A percentile compares a stretch with the other conserved stretches of the same genome.
Evolutionary conservation across 2,329 filamentous ascomycete species (phyloP).

Genomic region (Clarireedia monteithiana): DNA sequence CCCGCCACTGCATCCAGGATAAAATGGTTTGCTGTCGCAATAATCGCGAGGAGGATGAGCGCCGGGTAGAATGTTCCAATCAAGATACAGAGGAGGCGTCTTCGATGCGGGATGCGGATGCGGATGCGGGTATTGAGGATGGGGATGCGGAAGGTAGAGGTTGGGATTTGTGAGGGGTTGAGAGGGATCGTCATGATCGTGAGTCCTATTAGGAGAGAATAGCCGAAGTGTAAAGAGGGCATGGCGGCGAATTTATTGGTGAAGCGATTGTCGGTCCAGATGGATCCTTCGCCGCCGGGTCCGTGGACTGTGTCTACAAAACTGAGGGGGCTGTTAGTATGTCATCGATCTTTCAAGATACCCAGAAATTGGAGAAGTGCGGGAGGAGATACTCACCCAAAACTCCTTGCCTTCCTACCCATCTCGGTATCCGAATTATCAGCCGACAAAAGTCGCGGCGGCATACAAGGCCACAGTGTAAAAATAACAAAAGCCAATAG

Average conservation of each 20-base stretch:
- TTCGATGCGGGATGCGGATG: slow-evolving; percentile 38
- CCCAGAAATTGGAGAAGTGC: neutral
- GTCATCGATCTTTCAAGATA: neutral
- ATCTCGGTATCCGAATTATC: slow-evolving; percentile 43
- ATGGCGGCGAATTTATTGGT: slow-evolving; percentile 73
- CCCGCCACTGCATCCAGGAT: slow-evolving; percentile 61
- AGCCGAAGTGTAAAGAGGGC: slow-evolving; percentile 70
- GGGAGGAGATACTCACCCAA: slow-evolving; percentile 25
- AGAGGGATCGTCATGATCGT: slow-evolving; percentile 61
- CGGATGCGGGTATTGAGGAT: slow-evolving; percentile 32
- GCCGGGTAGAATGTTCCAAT: slow-evolving; percentile 56
- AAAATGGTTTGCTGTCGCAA: slow-evolving; percentile 56
- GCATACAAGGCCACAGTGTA: slow-evolving; percentile 54
- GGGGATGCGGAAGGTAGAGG: slow-evolving; percentile 20
- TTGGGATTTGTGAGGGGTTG: slow-evolving; percentile 36
- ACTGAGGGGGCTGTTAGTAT: slow-evolving; percentile 18
- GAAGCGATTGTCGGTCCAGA: slow-evolving; percentile 66
- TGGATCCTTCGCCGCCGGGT: slow-evolving; percentile 51
- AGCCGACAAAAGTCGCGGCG: slow-evolving; percentile 48
- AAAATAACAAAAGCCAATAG: slow-evolving; percentile 51
- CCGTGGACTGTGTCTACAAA: slow-evolving; percentile 54
- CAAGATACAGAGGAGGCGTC: slow-evolving; percentile 40
- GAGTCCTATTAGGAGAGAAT: slow-evolving; percentile 64
- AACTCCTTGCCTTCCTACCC: slow-evolving; percentile 51
- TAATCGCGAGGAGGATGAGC: slow-evolving; percentile 51